Percentiles rank a stretch among this genome's conserved stretches.
Conservation (phyloP, 78 protist species). For the Cavenderia fasciculata region DNA sequence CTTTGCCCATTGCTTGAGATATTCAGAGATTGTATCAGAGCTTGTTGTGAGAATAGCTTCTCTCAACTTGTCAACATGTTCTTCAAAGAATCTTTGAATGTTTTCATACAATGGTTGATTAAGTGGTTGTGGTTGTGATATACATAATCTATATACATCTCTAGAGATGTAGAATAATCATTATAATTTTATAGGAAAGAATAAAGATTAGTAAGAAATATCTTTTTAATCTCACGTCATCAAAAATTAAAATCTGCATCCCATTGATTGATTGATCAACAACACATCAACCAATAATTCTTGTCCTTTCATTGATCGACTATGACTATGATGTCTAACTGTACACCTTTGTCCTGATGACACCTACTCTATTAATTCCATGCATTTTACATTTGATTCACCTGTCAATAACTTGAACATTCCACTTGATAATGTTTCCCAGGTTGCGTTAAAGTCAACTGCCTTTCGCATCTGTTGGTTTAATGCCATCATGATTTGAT, state of each 20-base stretch:
- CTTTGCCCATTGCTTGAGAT: conserved; percentile 69
- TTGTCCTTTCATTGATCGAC: neutral
- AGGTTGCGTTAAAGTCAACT: conserved; percentile 43
- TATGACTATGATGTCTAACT: neutral
- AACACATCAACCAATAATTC: too few species aligned
- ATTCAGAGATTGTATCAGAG: conserved; percentile 60
- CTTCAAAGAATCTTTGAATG: conserved; percentile 70
- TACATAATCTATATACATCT: conserved; percentile 63
- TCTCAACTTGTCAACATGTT: conserved; percentile 43
- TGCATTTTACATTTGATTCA: neutral
- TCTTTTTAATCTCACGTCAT: neutral
- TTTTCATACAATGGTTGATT: conserved; percentile 71
- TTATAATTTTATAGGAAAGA: neutral
- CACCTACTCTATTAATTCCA: conserved; percentile 39
- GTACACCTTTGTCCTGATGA: too few species aligned
- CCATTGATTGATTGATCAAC: neutral
- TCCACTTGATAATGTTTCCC: conserved; percentile 13
- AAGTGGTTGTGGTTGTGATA: conserved; percentile 63
- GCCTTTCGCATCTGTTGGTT: neutral
- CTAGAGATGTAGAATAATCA: neutral
- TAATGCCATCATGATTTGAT: neutral
- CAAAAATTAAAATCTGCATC: neutral
- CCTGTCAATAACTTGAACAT: conserved; percentile 25
- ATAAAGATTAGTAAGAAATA: neutral
- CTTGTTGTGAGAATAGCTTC: conserved; percentile 23